These are phyloP conservation scores for Willaertia magna DNA, from an alignment of 208 protist genomes.

Conservation along the genomic window DNA sequence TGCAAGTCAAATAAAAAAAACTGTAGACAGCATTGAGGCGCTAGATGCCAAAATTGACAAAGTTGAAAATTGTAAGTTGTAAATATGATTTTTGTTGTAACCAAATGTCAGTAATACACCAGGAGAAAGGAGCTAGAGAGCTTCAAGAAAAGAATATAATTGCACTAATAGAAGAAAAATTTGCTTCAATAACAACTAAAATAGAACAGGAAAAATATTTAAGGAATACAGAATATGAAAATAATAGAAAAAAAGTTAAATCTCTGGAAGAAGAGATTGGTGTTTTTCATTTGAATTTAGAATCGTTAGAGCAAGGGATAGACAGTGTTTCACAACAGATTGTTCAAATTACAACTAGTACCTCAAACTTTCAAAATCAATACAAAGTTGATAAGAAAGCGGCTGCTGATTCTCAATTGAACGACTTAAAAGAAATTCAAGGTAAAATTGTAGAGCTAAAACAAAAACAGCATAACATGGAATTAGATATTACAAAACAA, in stretches of 20 bases:
- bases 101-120: no score
- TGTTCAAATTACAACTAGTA: neutral
- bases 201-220: neutral
- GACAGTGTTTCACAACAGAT: neutral
- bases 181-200: neutral
- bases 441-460: neutral
- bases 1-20: neutral
- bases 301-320: neutral
- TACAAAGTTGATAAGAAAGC: neutral
- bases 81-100: no score
- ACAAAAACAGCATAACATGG: neutral
- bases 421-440: neutral
- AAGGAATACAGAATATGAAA: neutral
- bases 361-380: neutral
- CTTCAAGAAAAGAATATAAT: neutral
- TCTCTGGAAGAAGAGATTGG: neutral
- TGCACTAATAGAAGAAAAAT: neutral
- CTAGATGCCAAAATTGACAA: neutral
- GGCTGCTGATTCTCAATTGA: neutral
- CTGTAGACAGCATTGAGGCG: neutral
- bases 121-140: neutral
- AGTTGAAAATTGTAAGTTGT: neutral
- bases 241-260: neutral
- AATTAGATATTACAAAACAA: neutral
- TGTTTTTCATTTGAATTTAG: neutral